Evolutionary conservation across 2,329 filamentous ascomycete species (phyloP).

Genomic region (Phyllosticta citrichinensis): DNA sequence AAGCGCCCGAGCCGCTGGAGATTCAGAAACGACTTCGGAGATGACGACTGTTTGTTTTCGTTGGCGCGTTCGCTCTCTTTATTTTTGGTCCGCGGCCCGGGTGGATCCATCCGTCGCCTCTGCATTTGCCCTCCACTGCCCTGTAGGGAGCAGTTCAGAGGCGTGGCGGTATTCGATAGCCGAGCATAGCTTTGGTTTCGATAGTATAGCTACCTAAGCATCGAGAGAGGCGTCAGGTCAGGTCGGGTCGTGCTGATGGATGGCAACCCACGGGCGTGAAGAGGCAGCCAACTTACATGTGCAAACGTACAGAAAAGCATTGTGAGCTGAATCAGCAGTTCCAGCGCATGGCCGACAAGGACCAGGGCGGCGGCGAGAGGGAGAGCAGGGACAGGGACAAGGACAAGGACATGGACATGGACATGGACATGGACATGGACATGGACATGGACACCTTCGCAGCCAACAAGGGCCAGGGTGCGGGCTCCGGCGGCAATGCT

Average conservation of each 20-base stretch:
- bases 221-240: no score
- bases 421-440: not conserved
- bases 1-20: conserved; percentile 2
- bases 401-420: no score
- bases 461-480: not conserved
- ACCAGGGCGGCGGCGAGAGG: not conserved
- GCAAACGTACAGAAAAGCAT: not conserved
- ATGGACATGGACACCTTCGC: no score
- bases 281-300: not conserved
- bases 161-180: no score
- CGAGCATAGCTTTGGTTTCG: no score
- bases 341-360: not conserved
- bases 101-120: not conserved
- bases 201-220: no score
- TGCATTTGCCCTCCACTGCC: no score
- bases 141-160: no score
- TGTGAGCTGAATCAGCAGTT: not conserved
- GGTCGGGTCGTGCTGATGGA: not conserved
- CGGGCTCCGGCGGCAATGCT: not conserved
- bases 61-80: not conserved
- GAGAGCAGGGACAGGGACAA: no score
- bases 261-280: no score
- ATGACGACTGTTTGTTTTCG: not conserved
- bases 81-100: not conserved
- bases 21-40: conserved; percentile 3